A percentile compares a stretch with the other conserved stretches of the same genome.
Conservation (phyloP, 345 rosid species). For the Hibiscus trionum region DNA sequence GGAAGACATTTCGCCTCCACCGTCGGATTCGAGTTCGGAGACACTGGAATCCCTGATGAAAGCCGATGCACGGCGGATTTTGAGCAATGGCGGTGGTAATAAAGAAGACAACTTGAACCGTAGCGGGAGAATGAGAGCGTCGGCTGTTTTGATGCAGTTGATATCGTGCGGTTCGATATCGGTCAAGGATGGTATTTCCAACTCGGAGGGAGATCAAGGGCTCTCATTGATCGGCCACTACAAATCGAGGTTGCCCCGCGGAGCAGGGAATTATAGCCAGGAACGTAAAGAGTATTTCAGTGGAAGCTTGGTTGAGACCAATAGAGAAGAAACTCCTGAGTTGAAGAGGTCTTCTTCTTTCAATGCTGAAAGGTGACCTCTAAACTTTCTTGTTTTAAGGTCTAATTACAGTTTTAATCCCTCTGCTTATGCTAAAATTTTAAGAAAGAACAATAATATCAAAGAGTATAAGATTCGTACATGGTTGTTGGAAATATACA, state of each 20-base stretch:
- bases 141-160: slow-evolving; percentile 87
- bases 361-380: slow-evolving; percentile 62
- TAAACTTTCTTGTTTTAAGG: neutral
- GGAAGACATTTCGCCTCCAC: slow-evolving; percentile 93
- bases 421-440: too few species aligned
- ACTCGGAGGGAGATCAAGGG: slow-evolving; percentile 54
- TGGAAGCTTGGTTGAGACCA: slow-evolving; percentile 85
- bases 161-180: slow-evolving; percentile 87
- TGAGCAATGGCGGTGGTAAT: slow-evolving; percentile 21
- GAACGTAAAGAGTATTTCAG: slow-evolving; percentile 90
- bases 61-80: slow-evolving; percentile 58
- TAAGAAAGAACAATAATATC: too few species aligned
- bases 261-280: slow-evolving; percentile 30
- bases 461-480: slow-evolving; percentile 2
- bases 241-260: slow-evolving; percentile 43
- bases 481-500: neutral
- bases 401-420: too few species aligned
- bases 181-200: slow-evolving; percentile 64
- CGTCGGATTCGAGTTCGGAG: slow-evolving; percentile 93
- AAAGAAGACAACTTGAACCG: slow-evolving; percentile 32
- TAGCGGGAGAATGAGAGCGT: slow-evolving; percentile 63
- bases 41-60: slow-evolving; percentile 78
- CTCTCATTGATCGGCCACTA: slow-evolving; percentile 42
- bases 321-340: slow-evolving; percentile 41
- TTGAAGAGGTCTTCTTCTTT: slow-evolving; percentile 80